Percentiles rank a stretch among this genome's conserved stretches.
phyloP scores from a whole-genome alignment of 2,329 filamentous ascomycete genomes.

The Fusarium tuaranense region DNA sequence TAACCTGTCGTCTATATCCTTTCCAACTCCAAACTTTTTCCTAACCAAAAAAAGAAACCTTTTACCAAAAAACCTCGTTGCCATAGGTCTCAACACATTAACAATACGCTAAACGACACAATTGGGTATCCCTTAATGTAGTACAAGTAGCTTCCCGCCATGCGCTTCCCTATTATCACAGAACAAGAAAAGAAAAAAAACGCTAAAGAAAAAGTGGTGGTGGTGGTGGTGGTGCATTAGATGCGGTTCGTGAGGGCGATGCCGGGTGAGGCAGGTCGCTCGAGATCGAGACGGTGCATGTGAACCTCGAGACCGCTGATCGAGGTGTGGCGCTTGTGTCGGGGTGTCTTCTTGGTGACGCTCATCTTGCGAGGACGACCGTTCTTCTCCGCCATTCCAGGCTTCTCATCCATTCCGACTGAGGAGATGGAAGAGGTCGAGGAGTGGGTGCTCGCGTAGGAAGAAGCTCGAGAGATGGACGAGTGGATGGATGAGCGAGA shows the following conservation, averaged over 20 bases:
- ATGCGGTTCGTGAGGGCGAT: constrained; percentile 45
- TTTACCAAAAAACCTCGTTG: neutral
- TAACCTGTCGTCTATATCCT: neutral
- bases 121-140: constrained; percentile 3
- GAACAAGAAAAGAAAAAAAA: neutral
- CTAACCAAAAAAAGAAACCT: neutral
- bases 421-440: constrained; percentile 43
- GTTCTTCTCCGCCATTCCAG: constrained; percentile 37
- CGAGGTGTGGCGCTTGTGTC: constrained; percentile 41
- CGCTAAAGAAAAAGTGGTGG: neutral
- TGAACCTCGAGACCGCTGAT: constrained; percentile 38
- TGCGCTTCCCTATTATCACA: neutral
- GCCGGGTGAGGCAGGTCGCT: constrained; percentile 43
- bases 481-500: constrained; percentile 35
- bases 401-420: constrained; percentile 36
- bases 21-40: neutral
- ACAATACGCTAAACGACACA: constrained; percentile 7
- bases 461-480: constrained; percentile 44
- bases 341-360: constrained; percentile 39
- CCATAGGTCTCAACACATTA: constrained; percentile 2
- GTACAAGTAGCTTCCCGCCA: constrained; percentile 5
- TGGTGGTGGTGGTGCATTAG: constrained; percentile 21
- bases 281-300: constrained; percentile 45
- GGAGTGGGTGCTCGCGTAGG: constrained; percentile 42
- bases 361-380: constrained; percentile 46